Evolutionary conservation across 257 asterid genomes (phyloP).

Genomic region (Eucommia ulmoides): DNA sequence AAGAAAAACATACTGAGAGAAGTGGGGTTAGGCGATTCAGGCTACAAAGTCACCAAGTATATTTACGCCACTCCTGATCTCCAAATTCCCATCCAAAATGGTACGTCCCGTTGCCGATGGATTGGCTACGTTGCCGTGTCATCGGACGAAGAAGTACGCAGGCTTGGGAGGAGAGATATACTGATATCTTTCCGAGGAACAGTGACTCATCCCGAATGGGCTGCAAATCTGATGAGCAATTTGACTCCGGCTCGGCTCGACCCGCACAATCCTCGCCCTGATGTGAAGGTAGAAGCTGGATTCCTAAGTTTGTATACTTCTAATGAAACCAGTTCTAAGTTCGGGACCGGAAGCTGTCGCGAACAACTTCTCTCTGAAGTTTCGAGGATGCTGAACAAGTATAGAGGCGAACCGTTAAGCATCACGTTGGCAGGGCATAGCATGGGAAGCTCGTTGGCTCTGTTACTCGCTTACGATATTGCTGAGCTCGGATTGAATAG

Average conservation of each 20-base stretch:
- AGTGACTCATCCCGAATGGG: constrained; percentile 43
- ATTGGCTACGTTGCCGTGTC: constrained; percentile 49
- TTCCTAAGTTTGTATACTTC: constrained; percentile 49
- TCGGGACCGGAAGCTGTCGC: constrained; percentile 50
- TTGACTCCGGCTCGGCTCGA: constrained; percentile 41
- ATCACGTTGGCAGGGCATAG: too few relatives aligned
- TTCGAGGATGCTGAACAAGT: constrained; percentile 26
- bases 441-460: too few relatives aligned
- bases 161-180: constrained; percentile 46
- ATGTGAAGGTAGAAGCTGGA: constrained; percentile 53
- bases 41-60: constrained; percentile 45
- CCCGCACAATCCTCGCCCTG: constrained; percentile 33
- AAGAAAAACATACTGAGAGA: constrained; percentile 16
- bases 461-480: too few relatives aligned
- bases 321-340: constrained; percentile 18
- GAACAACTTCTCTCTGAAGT: constrained; percentile 57
- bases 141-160: constrained; percentile 14
- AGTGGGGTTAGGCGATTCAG: constrained; percentile 38
- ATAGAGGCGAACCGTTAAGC: constrained; percentile 35
- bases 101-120: constrained; percentile 28
- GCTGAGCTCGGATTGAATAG: too few relatives aligned
- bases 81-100: constrained; percentile 18
- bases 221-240: constrained; percentile 52
- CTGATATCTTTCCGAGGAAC: constrained; percentile 52
- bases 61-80: constrained; percentile 47